Percentiles rank a stretch among this genome's conserved stretches.
Evolutionary conservation across 495 filamentous ascomycete species (phyloP).

Genomic region (Talaromyces ruber): DNA sequence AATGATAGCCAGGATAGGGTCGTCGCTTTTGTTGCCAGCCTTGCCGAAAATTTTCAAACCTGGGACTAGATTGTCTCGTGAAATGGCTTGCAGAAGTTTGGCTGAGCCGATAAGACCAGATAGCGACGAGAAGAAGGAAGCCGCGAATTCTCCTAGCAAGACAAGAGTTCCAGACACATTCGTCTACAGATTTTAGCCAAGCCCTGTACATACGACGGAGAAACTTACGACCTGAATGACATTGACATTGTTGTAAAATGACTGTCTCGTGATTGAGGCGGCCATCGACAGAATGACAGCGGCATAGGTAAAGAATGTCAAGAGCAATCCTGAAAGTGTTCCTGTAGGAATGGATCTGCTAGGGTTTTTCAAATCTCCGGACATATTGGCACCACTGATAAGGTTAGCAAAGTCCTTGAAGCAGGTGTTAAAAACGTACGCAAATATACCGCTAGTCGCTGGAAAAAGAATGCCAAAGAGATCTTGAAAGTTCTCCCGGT

Average conservation of each 20-base stretch:
- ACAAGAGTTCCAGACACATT: slow-evolving; percentile 66
- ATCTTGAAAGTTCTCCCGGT: slow-evolving; percentile 68
- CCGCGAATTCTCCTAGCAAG: slow-evolving; percentile 74
- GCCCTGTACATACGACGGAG: not conserved
- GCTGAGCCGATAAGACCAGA: slow-evolving; percentile 85
- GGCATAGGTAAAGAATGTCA: slow-evolving; percentile 70
- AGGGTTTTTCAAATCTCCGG: slow-evolving; percentile 73
- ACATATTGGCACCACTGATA: slow-evolving; percentile 74
- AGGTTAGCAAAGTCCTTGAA: slow-evolving; percentile 12
- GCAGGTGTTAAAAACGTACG: slow-evolving; percentile 30
- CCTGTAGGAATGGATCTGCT: slow-evolving; percentile 79
- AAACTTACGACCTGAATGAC: slow-evolving; percentile 61
- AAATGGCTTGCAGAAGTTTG: slow-evolving; percentile 81
- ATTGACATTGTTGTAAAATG: slow-evolving; percentile 67
- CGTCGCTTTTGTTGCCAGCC: slow-evolving; percentile 65
- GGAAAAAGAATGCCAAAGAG: slow-evolving; percentile 85
- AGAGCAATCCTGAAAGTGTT: slow-evolving; percentile 64
- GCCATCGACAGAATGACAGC: slow-evolving; percentile 76
- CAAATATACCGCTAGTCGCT: slow-evolving; percentile 67
- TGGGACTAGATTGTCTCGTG: slow-evolving; percentile 70
- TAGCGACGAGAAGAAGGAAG: slow-evolving; percentile 73
- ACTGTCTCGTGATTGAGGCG: slow-evolving; percentile 62
- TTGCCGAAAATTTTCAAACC: slow-evolving; percentile 68
- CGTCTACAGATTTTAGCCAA: slow-evolving; percentile 28
- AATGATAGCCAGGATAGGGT: slow-evolving; percentile 70